Conservation (phyloP, 495 filamentous ascomycete species). For the Penicillium lividum region DNA sequence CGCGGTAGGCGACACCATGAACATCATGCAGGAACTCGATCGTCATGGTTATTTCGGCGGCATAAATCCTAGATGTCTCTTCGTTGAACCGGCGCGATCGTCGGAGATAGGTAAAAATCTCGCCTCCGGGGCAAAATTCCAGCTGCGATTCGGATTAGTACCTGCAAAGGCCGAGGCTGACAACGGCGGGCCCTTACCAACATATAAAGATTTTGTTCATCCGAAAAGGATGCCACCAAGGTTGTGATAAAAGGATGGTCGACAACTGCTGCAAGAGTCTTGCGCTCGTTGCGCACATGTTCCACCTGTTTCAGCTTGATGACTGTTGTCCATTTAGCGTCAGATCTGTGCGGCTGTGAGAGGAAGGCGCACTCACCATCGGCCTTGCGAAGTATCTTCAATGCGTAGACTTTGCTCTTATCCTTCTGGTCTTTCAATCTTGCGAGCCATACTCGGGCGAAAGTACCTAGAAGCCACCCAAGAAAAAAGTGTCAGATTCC, state of each 20-base stretch:
- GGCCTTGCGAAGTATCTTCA: slow-evolving; percentile 91
- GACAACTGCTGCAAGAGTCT: slow-evolving; percentile 80
- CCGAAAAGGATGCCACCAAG: slow-evolving; percentile 87
- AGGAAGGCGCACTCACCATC: slow-evolving; percentile 53
- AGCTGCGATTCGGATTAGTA: slow-evolving; percentile 49
- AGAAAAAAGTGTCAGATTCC: slow-evolving; percentile 34
- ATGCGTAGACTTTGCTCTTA: slow-evolving; percentile 77
- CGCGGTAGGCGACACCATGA: slow-evolving; percentile 86
- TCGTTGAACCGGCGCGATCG: slow-evolving; percentile 84
- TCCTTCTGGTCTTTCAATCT: slow-evolving; percentile 60
- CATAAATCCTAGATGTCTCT: slow-evolving; percentile 85
- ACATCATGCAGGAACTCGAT: slow-evolving; percentile 88
- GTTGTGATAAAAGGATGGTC: slow-evolving; percentile 95
- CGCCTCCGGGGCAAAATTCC: slow-evolving; percentile 91
- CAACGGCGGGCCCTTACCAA: slow-evolving; percentile 55
- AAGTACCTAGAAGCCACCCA: slow-evolving; percentile 67
- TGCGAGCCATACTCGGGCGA: slow-evolving; percentile 91
- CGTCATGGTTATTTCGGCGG: slow-evolving; percentile 90
- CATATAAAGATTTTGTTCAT: slow-evolving; percentile 87
- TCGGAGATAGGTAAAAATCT: slow-evolving; percentile 92
- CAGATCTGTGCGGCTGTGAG: not conserved
- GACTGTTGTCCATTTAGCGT: slow-evolving; percentile 51
- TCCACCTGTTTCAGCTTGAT: slow-evolving; percentile 97
- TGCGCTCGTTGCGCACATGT: slow-evolving; percentile 92
- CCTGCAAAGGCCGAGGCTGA: slow-evolving; percentile 3